phyloP scores from a whole-genome alignment of 1,139 yeast genomes.

The Zygosaccharomyces pseudobailii region DNA sequence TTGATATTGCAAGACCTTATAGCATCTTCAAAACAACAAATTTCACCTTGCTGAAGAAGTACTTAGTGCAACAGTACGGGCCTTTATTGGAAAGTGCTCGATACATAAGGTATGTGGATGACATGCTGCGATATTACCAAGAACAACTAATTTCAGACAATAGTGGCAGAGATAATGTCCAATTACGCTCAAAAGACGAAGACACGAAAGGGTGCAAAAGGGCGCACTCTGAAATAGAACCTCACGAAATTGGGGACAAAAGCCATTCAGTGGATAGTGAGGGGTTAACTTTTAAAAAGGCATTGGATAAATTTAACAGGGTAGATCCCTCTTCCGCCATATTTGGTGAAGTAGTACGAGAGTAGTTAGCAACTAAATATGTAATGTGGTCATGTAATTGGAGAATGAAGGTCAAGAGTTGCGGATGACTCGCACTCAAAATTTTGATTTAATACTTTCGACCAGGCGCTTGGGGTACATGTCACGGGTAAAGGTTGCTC shows the following conservation, averaged over 20 bases:
- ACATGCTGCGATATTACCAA: constrained; percentile 13
- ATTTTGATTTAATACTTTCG: constrained; percentile 31
- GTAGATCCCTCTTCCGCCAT: constrained; percentile 16
- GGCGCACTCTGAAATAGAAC: constrained; percentile 7
- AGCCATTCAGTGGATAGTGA: constrained; percentile 2
- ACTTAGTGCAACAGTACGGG: constrained; percentile 45
- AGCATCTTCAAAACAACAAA: constrained; percentile 35
- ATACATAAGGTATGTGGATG: constrained; percentile 33
- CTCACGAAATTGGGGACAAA: constrained; percentile 3
- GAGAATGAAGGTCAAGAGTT: background rate
- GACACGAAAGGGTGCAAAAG: constrained; percentile 8
- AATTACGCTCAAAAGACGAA: constrained; percentile 5
- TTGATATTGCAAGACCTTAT: constrained; percentile 19
- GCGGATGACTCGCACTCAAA: constrained; percentile 12
- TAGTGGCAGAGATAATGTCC: background rate
- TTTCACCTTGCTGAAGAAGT: constrained; percentile 45
- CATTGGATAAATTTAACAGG: constrained; percentile 14
- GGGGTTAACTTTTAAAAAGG: constrained; percentile 16
- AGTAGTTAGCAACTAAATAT: constrained; percentile 1
- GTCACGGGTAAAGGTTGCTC: constrained; percentile 39
- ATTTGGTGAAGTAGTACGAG: constrained; percentile 14
- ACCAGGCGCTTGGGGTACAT: constrained; percentile 39
- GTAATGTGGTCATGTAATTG: constrained; percentile 1
- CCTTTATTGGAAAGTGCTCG: constrained; percentile 38
- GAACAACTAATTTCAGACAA: constrained; percentile 6